Conservation (phyloP, 2,329 filamentous ascomycete species). For the Cladosporium cucumerinum region DNA sequence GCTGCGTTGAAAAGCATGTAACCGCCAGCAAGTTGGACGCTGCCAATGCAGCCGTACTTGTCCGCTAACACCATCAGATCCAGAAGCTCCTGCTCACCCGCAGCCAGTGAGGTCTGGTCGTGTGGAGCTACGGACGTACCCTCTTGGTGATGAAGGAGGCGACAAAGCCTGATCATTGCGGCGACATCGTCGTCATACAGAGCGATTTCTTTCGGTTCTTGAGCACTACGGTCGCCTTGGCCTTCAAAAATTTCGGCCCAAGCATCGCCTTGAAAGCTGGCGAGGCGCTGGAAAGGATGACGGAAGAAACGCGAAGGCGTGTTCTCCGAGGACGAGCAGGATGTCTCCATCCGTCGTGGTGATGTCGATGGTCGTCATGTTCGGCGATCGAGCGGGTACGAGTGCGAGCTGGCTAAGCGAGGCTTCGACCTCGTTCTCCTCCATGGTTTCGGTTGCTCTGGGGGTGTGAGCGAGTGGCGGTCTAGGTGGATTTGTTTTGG, state of each 20-base stretch:
- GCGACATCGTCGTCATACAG: background rate
- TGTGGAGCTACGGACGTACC: background rate
- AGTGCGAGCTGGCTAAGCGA: no score
- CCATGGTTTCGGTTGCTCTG: no score
- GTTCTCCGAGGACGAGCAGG: background rate
- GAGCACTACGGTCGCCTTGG: background rate
- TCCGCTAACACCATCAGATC: background rate
- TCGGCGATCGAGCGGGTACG: no score
- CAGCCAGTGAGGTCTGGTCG: no score
- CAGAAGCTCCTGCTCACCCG: no score
- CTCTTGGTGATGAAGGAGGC: background rate
- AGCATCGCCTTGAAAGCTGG: background rate
- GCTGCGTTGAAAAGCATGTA: no score
- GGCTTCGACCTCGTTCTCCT: no score
- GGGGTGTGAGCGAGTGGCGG: no score
- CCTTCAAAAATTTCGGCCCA: background rate
- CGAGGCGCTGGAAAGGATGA: background rate
- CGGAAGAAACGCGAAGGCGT: background rate
- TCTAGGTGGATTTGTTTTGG: no score
- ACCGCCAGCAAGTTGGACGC: background rate
- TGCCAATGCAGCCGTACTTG: background rate
- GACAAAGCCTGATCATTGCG: background rate
- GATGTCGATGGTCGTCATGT: background rate
- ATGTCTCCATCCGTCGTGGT: background rate
- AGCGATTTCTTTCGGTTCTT: background rate